Evolutionary conservation across 306 rosid genomes (phyloP), one percentile per base, ranked within the genome.

Genomic region (Gynostemma pentaphyllum): DNA sequence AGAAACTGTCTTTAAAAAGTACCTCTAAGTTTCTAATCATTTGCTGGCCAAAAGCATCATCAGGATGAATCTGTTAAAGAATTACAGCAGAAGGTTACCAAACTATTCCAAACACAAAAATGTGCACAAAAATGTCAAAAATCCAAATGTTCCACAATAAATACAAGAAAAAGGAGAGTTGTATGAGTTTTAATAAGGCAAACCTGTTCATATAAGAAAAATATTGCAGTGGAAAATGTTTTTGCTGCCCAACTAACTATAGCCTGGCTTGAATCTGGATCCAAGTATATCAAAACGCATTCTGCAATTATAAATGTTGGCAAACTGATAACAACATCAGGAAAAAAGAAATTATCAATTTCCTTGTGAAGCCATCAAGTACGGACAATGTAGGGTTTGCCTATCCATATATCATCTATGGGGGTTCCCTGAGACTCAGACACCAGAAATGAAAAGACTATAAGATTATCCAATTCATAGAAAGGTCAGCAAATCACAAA

Each of bases 241-340:
- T 72, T 83, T 49, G 94, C 74, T 64, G 96, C 95, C 99, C 96
- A 92, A 67, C 85, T 84, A 79, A 86, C 95, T 36, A 92, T 67
- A 23, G 72, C 48, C 19, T 71, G 80, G 70, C 82, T 86, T 62
- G 96, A 92, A 78, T 92, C 94, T 68, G 95, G 96, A 76, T 86
- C 94, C 83, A 92, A 50, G 82, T 92, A 92, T 76, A 92, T 88
- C 81, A 92, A 82, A 81, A 92, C 99, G 78, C 96, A 88, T 74
- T 92, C 99, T 88, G 99, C 95, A 79, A 92, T 86, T 86, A 92
- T 82, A 76, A 92, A 88, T 73, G 99, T 88, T n/a, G 99, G 99
- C 95, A 88, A 85, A 74, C 99, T 92, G 96, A 82, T 82, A 83
- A 73, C 65, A 83, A 80, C 65, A 84, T 82, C 79, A 88, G 95